Evolutionary conservation across 2,329 filamentous ascomycete genomes (phyloP).

Genomic region (Hypoxylon sp.): DNA sequence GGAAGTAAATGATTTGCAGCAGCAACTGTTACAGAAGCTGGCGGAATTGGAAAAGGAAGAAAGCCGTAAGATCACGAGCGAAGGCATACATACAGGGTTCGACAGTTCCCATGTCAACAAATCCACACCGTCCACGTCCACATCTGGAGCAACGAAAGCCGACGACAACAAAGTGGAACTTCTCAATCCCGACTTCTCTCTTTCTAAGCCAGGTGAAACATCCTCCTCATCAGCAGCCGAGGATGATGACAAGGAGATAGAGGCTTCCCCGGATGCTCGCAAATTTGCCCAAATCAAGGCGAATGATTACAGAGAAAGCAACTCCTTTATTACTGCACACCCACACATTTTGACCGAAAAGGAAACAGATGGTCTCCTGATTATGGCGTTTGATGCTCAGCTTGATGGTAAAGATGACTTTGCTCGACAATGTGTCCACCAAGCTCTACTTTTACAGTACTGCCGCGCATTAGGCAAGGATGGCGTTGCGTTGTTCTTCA

Average conservation of each 20-base stretch:
- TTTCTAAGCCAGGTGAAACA: slow-evolving; percentile 43
- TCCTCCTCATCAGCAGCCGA: slow-evolving; percentile 45
- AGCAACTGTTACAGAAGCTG: slow-evolving; percentile 76
- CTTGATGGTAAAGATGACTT: slow-evolving; percentile 79
- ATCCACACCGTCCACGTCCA: slow-evolving; percentile 44
- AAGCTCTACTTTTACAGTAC: slow-evolving; percentile 92
- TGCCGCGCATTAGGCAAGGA: slow-evolving; percentile 89
- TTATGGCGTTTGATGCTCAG: slow-evolving; percentile 90
- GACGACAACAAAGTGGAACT: slow-evolving; percentile 71
- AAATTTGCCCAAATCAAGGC: slow-evolving; percentile 81
- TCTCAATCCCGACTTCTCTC: slow-evolving; percentile 71
- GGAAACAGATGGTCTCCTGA: slow-evolving; percentile 89
- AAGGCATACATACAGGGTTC: slow-evolving; percentile 87
- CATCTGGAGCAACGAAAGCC: slow-evolving; percentile 56
- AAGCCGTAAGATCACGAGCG: slow-evolving; percentile 90
- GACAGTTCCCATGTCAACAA: slow-evolving; percentile 79
- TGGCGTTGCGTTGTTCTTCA: slow-evolving; percentile 93
- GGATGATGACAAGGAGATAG: slow-evolving; percentile 75
- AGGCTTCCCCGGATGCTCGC: slow-evolving; percentile 80
- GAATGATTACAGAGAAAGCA: slow-evolving; percentile 75
- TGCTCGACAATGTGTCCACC: slow-evolving; percentile 88
- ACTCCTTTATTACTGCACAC: slow-evolving; percentile 81
- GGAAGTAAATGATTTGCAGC: slow-evolving; percentile 82
- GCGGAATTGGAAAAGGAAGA: slow-evolving; percentile 86
- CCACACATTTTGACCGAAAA: slow-evolving; percentile 81